phyloP scores from a whole-genome alignment of 352 stramenopile genomes.

The Phytophthora megakarya region DNA sequence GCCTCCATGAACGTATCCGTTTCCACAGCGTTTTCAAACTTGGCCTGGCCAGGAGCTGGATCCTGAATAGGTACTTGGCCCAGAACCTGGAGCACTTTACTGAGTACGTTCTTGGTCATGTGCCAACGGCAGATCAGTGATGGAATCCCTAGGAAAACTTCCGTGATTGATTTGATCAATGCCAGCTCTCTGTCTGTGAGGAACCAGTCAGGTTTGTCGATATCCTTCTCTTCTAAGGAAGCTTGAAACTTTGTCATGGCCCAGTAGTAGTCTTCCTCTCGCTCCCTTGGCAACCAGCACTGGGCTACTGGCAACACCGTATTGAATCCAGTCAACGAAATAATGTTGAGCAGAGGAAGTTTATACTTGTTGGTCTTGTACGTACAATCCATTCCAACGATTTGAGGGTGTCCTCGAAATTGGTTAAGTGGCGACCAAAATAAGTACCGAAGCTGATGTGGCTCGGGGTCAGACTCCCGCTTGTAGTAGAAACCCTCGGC shows the following conservation, averaged over 20 bases:
- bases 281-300: conserved; percentile 10
- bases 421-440: conserved; percentile 2
- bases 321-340: conserved; percentile 9
- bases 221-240: too few relatives aligned
- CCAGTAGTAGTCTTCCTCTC: too few relatives aligned
- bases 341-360: conserved; percentile 13
- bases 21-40: conserved; percentile 1
- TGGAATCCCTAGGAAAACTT: neutral
- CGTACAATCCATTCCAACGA: conserved; percentile 12
- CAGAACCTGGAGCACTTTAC: neutral
- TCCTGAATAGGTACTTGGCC: neutral
- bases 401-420: neutral
- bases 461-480: neutral
- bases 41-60: neutral
- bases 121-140: conserved; percentile 8
- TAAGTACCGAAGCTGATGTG: neutral
- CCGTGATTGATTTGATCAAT: conserved; percentile 13
- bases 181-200: conserved; percentile 11
- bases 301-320: conserved; percentile 14
- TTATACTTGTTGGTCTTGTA: conserved; percentile 21
- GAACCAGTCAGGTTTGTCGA: neutral
- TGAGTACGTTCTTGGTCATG: conserved; percentile 7
- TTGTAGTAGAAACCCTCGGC: conserved; percentile 10
- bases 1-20: neutral
- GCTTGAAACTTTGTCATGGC: conserved; percentile 5